Percentiles rank a stretch among this genome's conserved stretches.
phyloP scores from a whole-genome alignment of 192 early-diverging fungal species.

The Podila clonocystis region DNA sequence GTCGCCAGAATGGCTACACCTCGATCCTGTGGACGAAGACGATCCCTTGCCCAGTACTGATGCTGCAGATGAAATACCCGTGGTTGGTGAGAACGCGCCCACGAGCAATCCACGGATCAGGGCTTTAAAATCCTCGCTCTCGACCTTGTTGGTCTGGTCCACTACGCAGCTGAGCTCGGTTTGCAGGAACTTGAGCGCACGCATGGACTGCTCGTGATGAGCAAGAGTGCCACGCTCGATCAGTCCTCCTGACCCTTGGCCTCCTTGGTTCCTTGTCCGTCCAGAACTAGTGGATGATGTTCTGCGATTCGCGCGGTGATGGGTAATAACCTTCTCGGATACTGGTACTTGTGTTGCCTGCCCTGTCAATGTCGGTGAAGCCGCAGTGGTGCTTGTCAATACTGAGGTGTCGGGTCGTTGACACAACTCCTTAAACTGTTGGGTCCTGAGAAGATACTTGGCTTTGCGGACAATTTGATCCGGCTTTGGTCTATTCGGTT shows the following conservation, averaged over 20 bases:
- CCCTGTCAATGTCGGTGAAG: not conserved
- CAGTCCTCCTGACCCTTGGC: not conserved
- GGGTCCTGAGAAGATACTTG: slow-evolving; percentile 81
- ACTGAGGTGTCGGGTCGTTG: slow-evolving; percentile 29
- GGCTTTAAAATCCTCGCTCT: slow-evolving; percentile 53
- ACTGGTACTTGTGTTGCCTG: not conserved
- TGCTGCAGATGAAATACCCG: not conserved
- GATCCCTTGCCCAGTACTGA: not conserved
- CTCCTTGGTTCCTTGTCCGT: not conserved
- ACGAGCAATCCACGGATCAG: slow-evolving; percentile 31
- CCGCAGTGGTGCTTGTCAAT: slow-evolving; percentile 26
- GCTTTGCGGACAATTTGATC: slow-evolving; percentile 77
- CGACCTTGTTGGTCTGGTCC: slow-evolving; percentile 61
- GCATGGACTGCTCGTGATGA: slow-evolving; percentile 47
- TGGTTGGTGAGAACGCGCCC: slow-evolving; percentile 21
- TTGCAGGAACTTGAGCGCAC: slow-evolving; percentile 84
- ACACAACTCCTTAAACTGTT: slow-evolving; percentile 87
- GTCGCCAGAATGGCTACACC: not conserved
- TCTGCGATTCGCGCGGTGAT: not conserved
- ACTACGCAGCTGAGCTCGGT: slow-evolving; percentile 76
- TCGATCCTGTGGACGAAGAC: not conserved
- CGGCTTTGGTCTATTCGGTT: slow-evolving; percentile 56
- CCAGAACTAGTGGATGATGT: not conserved
- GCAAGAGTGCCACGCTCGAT: slow-evolving; percentile 26
- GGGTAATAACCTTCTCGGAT: not conserved